A percentile compares a stretch with the other conserved stretches of the same genome.
Evolutionary conservation across 2,329 filamentous ascomycete genomes (phyloP).

Genomic region (Cladobotryum protrusum): DNA sequence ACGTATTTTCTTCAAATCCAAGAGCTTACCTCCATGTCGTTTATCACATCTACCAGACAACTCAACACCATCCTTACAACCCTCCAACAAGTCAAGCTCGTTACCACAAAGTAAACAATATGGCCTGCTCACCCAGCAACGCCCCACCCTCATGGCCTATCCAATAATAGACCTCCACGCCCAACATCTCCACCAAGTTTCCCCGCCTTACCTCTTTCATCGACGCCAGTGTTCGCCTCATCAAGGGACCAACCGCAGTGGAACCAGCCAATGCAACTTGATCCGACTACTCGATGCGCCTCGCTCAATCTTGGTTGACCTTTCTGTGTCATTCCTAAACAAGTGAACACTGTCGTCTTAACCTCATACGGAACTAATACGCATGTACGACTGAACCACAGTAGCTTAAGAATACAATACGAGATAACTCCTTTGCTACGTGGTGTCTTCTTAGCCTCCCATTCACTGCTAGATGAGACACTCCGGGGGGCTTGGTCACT

Average conservation of each 20-base stretch:
- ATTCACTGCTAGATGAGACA: conserved; percentile 4
- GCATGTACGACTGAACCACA: neutral
- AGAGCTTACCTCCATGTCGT: neutral
- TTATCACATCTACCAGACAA: neutral
- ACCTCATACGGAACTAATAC: neutral
- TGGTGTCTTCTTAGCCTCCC: conserved; percentile 6
- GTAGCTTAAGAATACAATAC: too few species aligned
- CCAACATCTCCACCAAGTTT: neutral
- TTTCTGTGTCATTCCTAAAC: too few species aligned
- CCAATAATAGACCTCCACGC: conserved; percentile 2
- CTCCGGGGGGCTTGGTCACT: neutral
- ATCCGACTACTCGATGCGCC: too few species aligned
- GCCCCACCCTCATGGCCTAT: conserved; percentile 3
- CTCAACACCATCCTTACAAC: neutral
- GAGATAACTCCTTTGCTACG: neutral
- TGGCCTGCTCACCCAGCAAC: conserved; percentile 14
- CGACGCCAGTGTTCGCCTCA: neutral
- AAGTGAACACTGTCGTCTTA: too few species aligned
- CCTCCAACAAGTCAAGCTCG: conserved; percentile 14
- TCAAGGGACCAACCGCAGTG: neutral
- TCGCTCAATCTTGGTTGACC: too few species aligned
- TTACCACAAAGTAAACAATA: conserved; percentile 29
- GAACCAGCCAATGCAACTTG: too few species aligned
- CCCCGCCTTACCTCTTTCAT: neutral
- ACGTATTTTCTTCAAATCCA: too few species aligned